Base-by-base conservation (phyloP, 768 basidiomycete genomes). In the Hemileccinum rubropunctum region DNA sequence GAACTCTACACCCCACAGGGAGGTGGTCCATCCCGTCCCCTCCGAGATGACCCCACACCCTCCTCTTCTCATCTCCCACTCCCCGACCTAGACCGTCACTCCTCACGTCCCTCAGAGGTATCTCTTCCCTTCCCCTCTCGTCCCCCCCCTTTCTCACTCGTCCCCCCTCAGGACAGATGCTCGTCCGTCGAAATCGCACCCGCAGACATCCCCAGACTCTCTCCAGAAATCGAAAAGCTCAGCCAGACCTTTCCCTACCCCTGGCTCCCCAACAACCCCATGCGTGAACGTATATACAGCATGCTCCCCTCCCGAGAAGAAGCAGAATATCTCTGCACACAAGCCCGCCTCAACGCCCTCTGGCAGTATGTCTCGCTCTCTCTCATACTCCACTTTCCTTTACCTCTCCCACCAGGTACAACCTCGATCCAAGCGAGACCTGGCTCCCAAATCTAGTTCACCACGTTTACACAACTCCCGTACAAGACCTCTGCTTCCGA, bases 191-290 rank as follows among this genome's bases (percentile, higher is more conserved):
- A 69, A 41, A 54, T 62, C 57, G 30, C 44, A 0, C 36, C 40
- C 20, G 2, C 58, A 0, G 68, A 63, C 35, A 8, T 48, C 0
- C 58, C 58, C 1, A 49, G 53, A 44, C 58, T 68, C 37, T 66
- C 59, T 12, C 67, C 66, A 13, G 68, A 70, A 34, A 67, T 69
- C 48, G 67, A 69, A 27, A 67, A 80, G 56, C 74, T 88, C 45
- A 83, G 83, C 58, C 73, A 80, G 44, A 79, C 82, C 0, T 88
- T 87, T 56, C 86, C 86, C 1, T 84, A 85, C 44, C 83, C 83
- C 0, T 84, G 83, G 81, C 71, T 77, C 13, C 76, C 82, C 17
- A 79, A 86, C 65, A 76, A 83, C 50, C 74, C 73, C 52, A 81
- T 84, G 59, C 77, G 84, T 36, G 76, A 81, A 57, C 76, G 78